Base-by-base conservation (phyloP, 108 stramenopile species). In the Nitzschia inconspicua region DNA sequence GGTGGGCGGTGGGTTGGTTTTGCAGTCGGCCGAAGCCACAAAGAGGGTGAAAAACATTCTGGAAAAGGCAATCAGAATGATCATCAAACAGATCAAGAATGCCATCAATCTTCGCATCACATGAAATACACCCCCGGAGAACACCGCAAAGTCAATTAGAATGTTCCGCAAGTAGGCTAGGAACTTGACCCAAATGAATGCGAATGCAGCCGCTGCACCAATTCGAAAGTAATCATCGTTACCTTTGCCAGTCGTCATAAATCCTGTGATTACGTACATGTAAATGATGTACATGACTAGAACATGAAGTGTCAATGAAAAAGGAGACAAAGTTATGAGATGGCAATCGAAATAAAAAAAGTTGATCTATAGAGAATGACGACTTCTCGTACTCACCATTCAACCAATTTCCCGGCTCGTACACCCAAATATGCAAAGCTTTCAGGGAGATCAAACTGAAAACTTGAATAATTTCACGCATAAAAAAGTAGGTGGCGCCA, bases 391-490 rank as follows among this genome's bases (percentile, higher is more conserved):
- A 70, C 25, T 44, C 20, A 5, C 86, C 57, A 54, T 86, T 85
- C 19, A 87, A 61, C 77, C 79, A 86, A 60, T 83, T 91, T 3
- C 67, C 68, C 25, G 78, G 72, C 31, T 91, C 86, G 32, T 70
- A 75, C 2, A 83, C 6, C 75, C 79, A 91, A 5, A 72, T 62
- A 10, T 65, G 42, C 11, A 84, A 72, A 37, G 77, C 75, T 11
- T 75, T 78, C 10, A 91, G 79, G 22, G 75, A 69, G 5, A 80
- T 14, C 20, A 91, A 19, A 13, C 67, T 58, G 39, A 89, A 59
- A 31, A 82, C 56, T 36, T 85, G 80, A 22, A 80, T 64, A 37
- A 90, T 59, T 61, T 90, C 89, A 3, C 85, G 78, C 26, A 79
- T 14, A 8, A 84, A 47, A 63, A 90, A 90, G 70, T 90, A 90